Percentiles rank a stretch among this genome's conserved stretches.
Conservation (phyloP, 2,329 filamentous ascomycete genomes). For the Capronia americana region DNA sequence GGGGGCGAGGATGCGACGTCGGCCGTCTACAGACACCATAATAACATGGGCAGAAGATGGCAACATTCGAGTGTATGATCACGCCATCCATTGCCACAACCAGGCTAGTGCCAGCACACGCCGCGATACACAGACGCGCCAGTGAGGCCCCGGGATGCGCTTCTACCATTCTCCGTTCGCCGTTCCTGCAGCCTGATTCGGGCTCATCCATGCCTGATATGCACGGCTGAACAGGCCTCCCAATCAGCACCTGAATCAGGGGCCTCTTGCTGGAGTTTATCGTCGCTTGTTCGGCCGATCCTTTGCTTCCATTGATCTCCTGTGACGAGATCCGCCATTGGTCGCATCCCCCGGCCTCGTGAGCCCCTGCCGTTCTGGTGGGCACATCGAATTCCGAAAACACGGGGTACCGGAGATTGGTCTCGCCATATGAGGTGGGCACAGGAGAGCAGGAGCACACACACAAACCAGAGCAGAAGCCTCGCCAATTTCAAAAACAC, state of each 20-base stretch:
- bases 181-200: slow-evolving; percentile 6
- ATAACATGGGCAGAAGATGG: slow-evolving; percentile 13
- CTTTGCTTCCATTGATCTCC: not conserved
- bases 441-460: not conserved
- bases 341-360: not conserved
- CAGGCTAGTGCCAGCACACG: slow-evolving; percentile 23
- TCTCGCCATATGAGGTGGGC: not conserved
- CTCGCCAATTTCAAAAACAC: not conserved
- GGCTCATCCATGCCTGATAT: slow-evolving; percentile 7
- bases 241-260: not conserved
- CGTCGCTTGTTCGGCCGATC: not conserved
- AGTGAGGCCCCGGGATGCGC: not conserved
- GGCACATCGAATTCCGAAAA: not conserved
- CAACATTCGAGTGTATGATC: slow-evolving; percentile 32
- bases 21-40: not conserved
- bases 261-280: not conserved
- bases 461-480: not conserved
- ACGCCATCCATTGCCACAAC: slow-evolving; percentile 36
- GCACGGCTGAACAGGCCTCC: slow-evolving; percentile 4
- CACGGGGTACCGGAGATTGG: slow-evolving; percentile 8
- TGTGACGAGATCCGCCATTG: not conserved
- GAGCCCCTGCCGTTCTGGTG: not conserved
- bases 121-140: not conserved
- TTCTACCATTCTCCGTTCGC: not conserved
- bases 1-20: not conserved